Evolutionary conservation across 495 filamentous ascomycete species (phyloP), one percentile per base, ranked within the genome.

Genomic region (Viridothelium virens): DNA sequence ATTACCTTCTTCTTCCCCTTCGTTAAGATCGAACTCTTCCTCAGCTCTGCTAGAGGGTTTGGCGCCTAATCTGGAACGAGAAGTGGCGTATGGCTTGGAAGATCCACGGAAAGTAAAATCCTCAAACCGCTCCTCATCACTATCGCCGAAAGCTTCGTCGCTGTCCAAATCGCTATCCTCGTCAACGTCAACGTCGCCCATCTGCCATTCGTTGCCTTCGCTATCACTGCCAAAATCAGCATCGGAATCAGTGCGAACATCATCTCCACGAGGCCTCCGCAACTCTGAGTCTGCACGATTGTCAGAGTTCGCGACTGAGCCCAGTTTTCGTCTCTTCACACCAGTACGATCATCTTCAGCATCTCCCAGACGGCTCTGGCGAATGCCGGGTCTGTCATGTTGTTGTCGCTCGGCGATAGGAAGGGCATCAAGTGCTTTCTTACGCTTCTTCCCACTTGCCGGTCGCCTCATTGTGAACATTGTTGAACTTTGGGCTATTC

Each of bases 121-220:
- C 64, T 76, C 75, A 67, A 77, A 79, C 62, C 65, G 69, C 74
- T 77, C 70, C 82, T 84, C 68, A 78, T 87, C 56, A 77, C 82
- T 65, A 77, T 85, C 87, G 9, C 92, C 93, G 81, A 97, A 89
- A 39, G 93, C 93, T 73, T 96, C 93, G 66, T 97, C 93, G 68
- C 88, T 91, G 74, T 97, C 91, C 61, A 97, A 65, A 81, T 89
- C 75, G n/a, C 70, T 73, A 62, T 78, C 77, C 33, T 72, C 72
- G 59, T 78, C 77, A 14, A 70, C 71, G 61, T 83, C 86, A 18
- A 87, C 86, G 66, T 89, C 82, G 61, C 91, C 91, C 46, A 95
- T 74, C 69, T 82, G 88, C 94, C 94, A 98, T 70, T 90, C 83
- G 75, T 94, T 88, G 25, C 91, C 92, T 68, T 96, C 91, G 64